These are phyloP conservation scores for Lachancea thermotolerans DNA, from an alignment of 805 yeast genomes.

Conservation along the genomic window DNA sequence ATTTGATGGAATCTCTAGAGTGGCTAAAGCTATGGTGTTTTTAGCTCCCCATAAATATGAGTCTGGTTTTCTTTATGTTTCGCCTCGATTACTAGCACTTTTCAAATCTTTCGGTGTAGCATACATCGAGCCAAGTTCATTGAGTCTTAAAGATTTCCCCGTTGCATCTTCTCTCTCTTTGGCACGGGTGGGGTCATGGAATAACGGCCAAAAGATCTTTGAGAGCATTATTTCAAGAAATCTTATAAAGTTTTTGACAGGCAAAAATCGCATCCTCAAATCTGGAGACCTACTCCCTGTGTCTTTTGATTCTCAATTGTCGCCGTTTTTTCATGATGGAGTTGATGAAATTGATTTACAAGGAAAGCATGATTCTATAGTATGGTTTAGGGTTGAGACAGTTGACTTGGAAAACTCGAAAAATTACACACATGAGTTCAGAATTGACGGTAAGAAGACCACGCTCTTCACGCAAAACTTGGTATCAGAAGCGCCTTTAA, in stretches of 20 bases:
- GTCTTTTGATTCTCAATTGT: constrained; percentile 46
- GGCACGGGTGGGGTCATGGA: constrained; percentile 24
- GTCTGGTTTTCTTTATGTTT: constrained; percentile 13
- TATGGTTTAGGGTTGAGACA: constrained; percentile 73
- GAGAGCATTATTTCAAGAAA: constrained; percentile 43
- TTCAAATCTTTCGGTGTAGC: constrained; percentile 11
- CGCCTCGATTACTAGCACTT: constrained; percentile 22
- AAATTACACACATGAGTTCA: constrained; percentile 34
- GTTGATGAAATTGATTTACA: constrained; percentile 1
- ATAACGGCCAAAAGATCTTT: constrained; percentile 24
- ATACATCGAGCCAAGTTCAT: constrained; percentile 7
- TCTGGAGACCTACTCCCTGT: constrained; percentile 71
- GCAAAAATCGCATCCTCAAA: constrained; percentile 48
- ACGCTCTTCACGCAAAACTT: constrained; percentile 63
- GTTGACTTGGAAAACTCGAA: constrained; percentile 30
- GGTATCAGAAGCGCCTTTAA: constrained; percentile 36
- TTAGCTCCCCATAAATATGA: constrained; percentile 19
- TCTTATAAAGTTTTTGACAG: constrained; percentile 55
- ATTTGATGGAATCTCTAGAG: constrained; percentile 3
- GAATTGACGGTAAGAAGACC: constrained; percentile 63
- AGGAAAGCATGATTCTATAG: constrained; percentile 55
- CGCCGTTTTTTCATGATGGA: constrained; percentile 13
- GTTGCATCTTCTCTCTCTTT: constrained; percentile 21
- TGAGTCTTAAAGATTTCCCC: constrained; percentile 9
- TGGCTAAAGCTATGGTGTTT: constrained; percentile 19